phyloP scores from a whole-genome alignment of 805 yeast genomes.

The Pichia scutulata region DNA sequence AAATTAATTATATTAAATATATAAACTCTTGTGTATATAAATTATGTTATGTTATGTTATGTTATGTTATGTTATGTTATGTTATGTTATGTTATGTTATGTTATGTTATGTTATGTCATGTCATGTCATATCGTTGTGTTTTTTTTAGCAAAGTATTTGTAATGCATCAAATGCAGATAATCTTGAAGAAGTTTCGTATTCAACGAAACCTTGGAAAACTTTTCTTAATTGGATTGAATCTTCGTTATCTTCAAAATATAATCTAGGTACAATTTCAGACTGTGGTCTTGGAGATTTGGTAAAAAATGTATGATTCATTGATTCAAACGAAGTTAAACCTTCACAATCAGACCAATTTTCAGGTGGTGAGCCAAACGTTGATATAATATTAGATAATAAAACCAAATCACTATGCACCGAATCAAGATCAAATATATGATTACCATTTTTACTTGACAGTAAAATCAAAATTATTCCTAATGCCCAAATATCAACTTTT shows the following conservation, averaged over 20 bases:
- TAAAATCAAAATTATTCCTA: constrained; percentile 54
- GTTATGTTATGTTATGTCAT: not conserved
- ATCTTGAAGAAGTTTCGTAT: constrained; percentile 30
- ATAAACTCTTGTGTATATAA: not conserved
- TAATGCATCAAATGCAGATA: constrained; percentile 25
- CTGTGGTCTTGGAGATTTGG: constrained; percentile 17
- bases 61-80: not conserved
- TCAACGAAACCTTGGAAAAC: constrained; percentile 38
- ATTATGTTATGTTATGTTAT: not conserved
- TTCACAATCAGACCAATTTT: constrained; percentile 37
- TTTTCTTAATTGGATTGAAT: constrained; percentile 10
- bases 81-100: not conserved
- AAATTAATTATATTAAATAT: not conserved
- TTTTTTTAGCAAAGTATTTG: constrained; percentile 3
- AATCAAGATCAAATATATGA: constrained; percentile 33
- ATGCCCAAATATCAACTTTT: constrained; percentile 65
- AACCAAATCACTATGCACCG: constrained; percentile 46
- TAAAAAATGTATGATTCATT: constrained; percentile 24
- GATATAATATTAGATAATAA: constrained; percentile 48
- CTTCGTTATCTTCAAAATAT: constrained; percentile 4
- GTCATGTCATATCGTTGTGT: not conserved
- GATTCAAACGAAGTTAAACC: constrained; percentile 30
- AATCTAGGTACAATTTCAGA: constrained; percentile 31
- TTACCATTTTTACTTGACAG: constrained; percentile 36
- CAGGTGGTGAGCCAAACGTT: constrained; percentile 58